These are phyloP conservation scores for Mucor irregularis DNA, from an alignment of 371 early-diverging fungal species.

Conservation along the genomic window DNA sequence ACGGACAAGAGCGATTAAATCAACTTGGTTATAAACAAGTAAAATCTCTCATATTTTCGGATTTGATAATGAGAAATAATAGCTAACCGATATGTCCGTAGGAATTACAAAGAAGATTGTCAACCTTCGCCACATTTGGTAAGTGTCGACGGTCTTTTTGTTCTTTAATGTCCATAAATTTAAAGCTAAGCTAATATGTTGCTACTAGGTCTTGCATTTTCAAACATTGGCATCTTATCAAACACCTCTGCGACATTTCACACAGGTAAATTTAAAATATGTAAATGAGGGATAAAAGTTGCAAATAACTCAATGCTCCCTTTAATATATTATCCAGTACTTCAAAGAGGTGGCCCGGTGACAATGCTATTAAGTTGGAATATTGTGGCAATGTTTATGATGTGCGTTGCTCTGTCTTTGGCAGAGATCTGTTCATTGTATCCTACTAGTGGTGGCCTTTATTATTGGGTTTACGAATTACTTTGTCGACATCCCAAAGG, in stretches of 20 bases:
- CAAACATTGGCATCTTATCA: slow-evolving; percentile 48
- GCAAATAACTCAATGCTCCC: not conserved
- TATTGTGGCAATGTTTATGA: slow-evolving; percentile 59
- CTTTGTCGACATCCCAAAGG: slow-evolving; percentile 18
- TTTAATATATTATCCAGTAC: slow-evolving; percentile 7
- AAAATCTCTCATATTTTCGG: not conserved
- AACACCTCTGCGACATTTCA: slow-evolving; percentile 49
- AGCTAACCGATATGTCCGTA: not conserved
- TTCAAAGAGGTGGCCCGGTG: slow-evolving; percentile 47
- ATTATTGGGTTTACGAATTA: slow-evolving; percentile 58
- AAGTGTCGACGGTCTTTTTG: not conserved
- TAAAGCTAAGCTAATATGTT: too few species aligned
- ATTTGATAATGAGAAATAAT: not conserved
- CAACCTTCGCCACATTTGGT: slow-evolving; percentile 49
- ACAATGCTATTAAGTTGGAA: slow-evolving; percentile 58
- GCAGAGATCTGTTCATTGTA: slow-evolving; percentile 76
- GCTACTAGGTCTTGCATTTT: slow-evolving; percentile 38
- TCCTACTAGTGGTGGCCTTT: slow-evolving; percentile 70
- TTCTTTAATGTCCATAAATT: too few species aligned
- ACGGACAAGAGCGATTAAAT: slow-evolving; percentile 18
- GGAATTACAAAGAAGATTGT: slow-evolving; percentile 38
- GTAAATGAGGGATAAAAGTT: too few species aligned
- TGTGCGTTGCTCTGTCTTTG: slow-evolving; percentile 63
- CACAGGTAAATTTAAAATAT: slow-evolving; percentile 27
- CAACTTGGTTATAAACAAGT: slow-evolving; percentile 38